A percentile compares a stretch with the other conserved stretches of the same genome.
Conservation (phyloP, 2,329 filamentous ascomycete genomes). For the Fusarium sp. region DNA sequence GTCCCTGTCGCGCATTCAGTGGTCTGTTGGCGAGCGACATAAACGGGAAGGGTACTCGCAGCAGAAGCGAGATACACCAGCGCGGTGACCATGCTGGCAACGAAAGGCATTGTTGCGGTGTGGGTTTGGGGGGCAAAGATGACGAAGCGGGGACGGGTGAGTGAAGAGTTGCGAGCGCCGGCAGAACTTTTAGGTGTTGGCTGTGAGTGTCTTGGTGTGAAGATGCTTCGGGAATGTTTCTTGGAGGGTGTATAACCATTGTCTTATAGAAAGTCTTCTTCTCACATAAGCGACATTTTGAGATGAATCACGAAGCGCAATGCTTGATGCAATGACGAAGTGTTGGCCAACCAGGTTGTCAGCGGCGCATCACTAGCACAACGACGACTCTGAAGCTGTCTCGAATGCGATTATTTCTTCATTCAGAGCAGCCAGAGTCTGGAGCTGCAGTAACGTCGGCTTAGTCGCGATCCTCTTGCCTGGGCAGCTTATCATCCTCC, state of each 20-base stretch:
- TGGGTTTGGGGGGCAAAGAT: background rate
- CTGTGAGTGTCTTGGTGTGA: background rate
- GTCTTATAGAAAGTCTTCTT: background rate
- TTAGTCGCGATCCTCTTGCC: background rate
- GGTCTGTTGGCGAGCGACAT: slow-evolving; percentile 4
- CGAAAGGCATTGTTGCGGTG: slow-evolving; percentile 17
- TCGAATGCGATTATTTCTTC: rapidly evolving
- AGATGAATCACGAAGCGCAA: background rate
- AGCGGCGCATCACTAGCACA: background rate
- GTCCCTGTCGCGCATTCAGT: slow-evolving; percentile 4
- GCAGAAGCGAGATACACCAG: slow-evolving; percentile 7
- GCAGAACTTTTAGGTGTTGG: background rate
- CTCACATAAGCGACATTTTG: too few species aligned
- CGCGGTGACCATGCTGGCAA: background rate
- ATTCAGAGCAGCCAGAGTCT: background rate
- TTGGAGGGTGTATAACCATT: too few species aligned
- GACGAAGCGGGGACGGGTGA: background rate
- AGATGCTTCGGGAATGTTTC: background rate
- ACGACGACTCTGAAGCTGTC: background rate
- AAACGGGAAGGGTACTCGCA: slow-evolving; percentile 2
- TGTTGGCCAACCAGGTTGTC: background rate
- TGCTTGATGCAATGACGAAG: background rate
- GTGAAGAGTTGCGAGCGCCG: background rate
- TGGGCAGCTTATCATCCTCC: background rate
- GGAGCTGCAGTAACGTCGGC: background rate